Conservation (phyloP, 108 stramenopile species). For the Discostella stelligeroides region DNA sequence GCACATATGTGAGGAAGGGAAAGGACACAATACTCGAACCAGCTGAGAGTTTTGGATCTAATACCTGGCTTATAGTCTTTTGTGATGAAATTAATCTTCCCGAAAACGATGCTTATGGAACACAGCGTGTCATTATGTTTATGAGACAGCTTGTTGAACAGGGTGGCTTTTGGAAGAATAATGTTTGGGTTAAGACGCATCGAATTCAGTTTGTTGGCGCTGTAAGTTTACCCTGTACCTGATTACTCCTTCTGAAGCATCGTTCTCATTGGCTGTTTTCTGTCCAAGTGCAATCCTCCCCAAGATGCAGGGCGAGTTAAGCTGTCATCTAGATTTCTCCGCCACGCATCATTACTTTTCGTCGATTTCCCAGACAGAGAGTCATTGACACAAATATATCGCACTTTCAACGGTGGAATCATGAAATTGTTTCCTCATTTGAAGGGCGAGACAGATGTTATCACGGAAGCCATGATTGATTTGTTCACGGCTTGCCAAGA, state of each 20-base stretch:
- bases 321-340: slow-evolving; percentile 91
- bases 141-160: slow-evolving; percentile 97
- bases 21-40: slow-evolving; percentile 86
- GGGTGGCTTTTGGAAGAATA: slow-evolving; percentile 98
- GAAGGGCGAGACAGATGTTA: slow-evolving; percentile 85
- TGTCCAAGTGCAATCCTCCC: slow-evolving; percentile 49
- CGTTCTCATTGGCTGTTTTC: too few relatives aligned
- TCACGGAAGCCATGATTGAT: slow-evolving; percentile 98
- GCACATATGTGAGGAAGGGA: slow-evolving; percentile 88
- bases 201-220: slow-evolving; percentile 97
- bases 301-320: slow-evolving; percentile 96
- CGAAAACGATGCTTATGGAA: slow-evolving; percentile 94
- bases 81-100: slow-evolving; percentile 99
- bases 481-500: slow-evolving; percentile 90
- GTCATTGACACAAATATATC: slow-evolving; percentile 95
- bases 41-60: slow-evolving; percentile 70
- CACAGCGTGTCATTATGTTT: slow-evolving; percentile 96
- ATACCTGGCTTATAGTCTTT: slow-evolving; percentile 96
- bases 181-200: slow-evolving; percentile 91
- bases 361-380: slow-evolving; percentile 95
- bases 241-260: too few relatives aligned
- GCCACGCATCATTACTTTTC: slow-evolving; percentile 96
- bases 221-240: too few relatives aligned
- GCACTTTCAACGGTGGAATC: slow-evolving; percentile 94
- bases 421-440: slow-evolving; percentile 95